Percentiles rank a stretch among this genome's conserved stretches.
These are phyloP conservation scores for Aspergillus fructus DNA, from an alignment of 2,329 filamentous ascomycete genomes.

Conservation along the genomic window DNA sequence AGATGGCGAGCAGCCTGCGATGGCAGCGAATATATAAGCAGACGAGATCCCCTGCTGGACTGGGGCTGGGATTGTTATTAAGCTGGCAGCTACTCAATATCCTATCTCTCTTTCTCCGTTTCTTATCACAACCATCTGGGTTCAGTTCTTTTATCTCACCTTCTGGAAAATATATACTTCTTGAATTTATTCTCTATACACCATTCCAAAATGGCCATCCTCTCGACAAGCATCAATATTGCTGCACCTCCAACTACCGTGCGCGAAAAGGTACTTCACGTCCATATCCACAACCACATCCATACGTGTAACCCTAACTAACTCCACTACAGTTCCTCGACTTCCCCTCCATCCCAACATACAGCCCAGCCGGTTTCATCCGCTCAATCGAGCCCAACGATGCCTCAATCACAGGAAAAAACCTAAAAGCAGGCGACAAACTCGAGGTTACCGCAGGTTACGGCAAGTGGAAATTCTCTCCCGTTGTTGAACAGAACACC, in stretches of 20 bases:
- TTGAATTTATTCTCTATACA: not conserved
- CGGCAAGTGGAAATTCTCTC: conserved; percentile 10
- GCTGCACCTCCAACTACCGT: conserved; percentile 5
- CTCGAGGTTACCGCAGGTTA: conserved; percentile 1
- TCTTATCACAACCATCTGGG: not conserved
- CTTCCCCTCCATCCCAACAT: conserved; percentile 7
- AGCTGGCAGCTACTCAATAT: no score
- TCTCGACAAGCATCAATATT: conserved; percentile 10
- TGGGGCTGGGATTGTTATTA: no score
- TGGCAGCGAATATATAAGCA: not conserved
- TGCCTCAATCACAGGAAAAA: not conserved
- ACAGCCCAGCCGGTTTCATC: conserved; percentile 9
- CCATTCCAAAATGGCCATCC: not conserved
- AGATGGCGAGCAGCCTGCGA: not conserved
- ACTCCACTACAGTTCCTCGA: conserved; percentile 8
- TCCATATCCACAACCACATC: not conserved
- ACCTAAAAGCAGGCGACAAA: conserved; percentile 8
- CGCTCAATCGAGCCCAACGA: not conserved
- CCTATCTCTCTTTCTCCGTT: not conserved
- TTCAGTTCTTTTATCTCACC: not conserved
- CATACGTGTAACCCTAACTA: not conserved
- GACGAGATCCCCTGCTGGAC: not conserved
- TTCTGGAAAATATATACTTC: not conserved
- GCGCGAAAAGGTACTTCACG: conserved; percentile 8
- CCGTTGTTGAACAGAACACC: not conserved